Evolutionary conservation across 495 filamentous ascomycete species (phyloP), one percentile per base, ranked within the genome.

Genomic region (Oidiodendron maius): DNA sequence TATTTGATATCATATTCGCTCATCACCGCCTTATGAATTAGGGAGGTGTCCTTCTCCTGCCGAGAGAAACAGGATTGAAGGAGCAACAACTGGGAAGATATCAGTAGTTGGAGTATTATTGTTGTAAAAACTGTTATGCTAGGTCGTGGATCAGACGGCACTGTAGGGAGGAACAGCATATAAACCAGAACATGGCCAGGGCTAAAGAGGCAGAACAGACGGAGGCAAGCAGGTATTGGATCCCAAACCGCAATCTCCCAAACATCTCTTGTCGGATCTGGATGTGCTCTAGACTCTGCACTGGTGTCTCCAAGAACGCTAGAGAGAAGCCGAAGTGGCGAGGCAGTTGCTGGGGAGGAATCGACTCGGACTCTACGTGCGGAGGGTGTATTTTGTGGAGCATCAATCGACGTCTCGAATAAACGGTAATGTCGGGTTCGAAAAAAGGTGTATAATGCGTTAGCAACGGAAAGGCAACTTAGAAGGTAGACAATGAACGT

Each of bases 231-330:
- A 6, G 93, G 89, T 22, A 86, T 72, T 12, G 93, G 93, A 58
- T 97, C 90, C 93, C 93, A 98, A 13, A 97, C 77, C 0, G 83
- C 77, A 44, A 98, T 63, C 66, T 98, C 90, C 94, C 94, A 97
- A 18, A 98, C 93, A 65, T 98, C 93, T 3, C 84, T 75, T 18
- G 81, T 78, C 35, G 81, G 76, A 70, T 95, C 85, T 1, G 91
- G 90, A 62, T 95, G 87, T 13, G 89, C 82, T 60, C 90, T 80
- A 41, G 83, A 78, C 46, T 88, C 80, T 12, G 86, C 88, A 39
- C 71, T 76, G 36, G 70, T 69, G 46, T 67, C 58, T 1, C 62
- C 57, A 32, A 96, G 68, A 39, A 89, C 72, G 49, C 74, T 80
- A 13, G 80, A 78, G 36, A 96, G 65, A 40, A 89, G 82, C 28